Evolutionary conservation across 2,329 filamentous ascomycete genomes (phyloP).

Genomic region (Aspergillus thermomutatus): DNA sequence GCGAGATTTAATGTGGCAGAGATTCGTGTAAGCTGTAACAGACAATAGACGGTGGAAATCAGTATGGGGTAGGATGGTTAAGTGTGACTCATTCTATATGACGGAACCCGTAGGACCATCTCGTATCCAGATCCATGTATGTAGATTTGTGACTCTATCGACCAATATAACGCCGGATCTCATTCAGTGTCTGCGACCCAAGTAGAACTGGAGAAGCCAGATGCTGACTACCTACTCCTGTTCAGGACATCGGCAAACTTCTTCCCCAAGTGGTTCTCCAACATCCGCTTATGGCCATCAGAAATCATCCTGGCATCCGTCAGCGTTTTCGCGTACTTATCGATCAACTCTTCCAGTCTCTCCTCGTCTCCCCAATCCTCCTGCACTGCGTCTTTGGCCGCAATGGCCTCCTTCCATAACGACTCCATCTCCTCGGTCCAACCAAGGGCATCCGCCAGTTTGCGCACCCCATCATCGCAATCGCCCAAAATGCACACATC

Average conservation of each 20-base stretch:
- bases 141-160: neutral
- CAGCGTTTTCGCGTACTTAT: slow-evolving; percentile 47
- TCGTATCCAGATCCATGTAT: neutral
- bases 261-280: slow-evolving; percentile 22
- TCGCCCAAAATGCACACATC: slow-evolving; percentile 73
- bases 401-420: slow-evolving; percentile 62
- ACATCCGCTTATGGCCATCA: slow-evolving; percentile 36
- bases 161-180: slow-evolving; percentile 7
- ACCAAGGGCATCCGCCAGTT: slow-evolving; percentile 69
- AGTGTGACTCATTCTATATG: neutral
- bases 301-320: slow-evolving; percentile 45
- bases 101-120: neutral
- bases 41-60: neutral
- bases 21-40: neutral
- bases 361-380: slow-evolving; percentile 38
- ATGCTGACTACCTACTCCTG: neutral
- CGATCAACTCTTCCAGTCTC: slow-evolving; percentile 48
- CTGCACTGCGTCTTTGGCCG: slow-evolving; percentile 52
- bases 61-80: neutral
- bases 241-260: slow-evolving; percentile 18
- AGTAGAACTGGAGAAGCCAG: too few species aligned
- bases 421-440: slow-evolving; percentile 75
- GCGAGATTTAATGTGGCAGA: neutral
- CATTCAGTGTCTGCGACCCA: too few species aligned
- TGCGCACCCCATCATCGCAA: slow-evolving; percentile 71